phyloP scores from a whole-genome alignment of 1,139 yeast species.

The Geotrichum aggregatum region DNA sequence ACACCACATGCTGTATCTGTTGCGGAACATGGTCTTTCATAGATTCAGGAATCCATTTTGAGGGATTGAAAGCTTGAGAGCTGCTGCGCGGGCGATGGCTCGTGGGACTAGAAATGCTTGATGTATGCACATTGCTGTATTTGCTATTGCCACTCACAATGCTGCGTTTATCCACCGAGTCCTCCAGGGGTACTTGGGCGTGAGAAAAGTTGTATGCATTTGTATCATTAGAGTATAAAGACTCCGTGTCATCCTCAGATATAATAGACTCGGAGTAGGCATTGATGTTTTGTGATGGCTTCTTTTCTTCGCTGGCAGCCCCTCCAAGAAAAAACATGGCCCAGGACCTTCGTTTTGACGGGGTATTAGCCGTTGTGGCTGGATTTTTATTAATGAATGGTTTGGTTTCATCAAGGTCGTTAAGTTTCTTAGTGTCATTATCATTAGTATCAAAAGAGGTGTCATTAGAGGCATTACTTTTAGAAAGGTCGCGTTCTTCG shows the following conservation, averaged over 20 bases:
- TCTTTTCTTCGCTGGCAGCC: neutral
- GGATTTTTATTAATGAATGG: neutral
- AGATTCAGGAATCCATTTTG: constrained; percentile 29
- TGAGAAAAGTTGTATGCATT: neutral
- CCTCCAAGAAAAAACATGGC: constrained; percentile 8
- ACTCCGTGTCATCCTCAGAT: constrained; percentile 17
- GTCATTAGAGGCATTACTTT: neutral
- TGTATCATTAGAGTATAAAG: constrained; percentile 15
- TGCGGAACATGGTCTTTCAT: constrained; percentile 32
- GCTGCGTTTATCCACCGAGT: constrained; percentile 14
- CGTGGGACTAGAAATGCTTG: neutral
- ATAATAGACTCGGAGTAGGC: constrained; percentile 7
- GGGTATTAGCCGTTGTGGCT: neutral
- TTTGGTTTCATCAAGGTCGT: constrained; percentile 1
- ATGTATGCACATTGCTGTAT: neutral
- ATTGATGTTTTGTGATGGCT: neutral
- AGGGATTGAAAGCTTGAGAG: constrained; percentile 24
- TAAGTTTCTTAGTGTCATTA: constrained; percentile 3
- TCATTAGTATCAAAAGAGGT: neutral
- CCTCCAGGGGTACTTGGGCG: constrained; percentile 7
- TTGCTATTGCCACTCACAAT: constrained; percentile 12
- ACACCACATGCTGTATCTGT: constrained; percentile 23
- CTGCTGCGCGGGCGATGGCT: constrained; percentile 12
- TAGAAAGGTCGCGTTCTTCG: constrained; percentile 20
- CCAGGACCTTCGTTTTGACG: constrained; percentile 10